Base-by-base conservation (phyloP, 2,329 filamentous ascomycete genomes). In the Cryphonectria naterciae region DNA sequence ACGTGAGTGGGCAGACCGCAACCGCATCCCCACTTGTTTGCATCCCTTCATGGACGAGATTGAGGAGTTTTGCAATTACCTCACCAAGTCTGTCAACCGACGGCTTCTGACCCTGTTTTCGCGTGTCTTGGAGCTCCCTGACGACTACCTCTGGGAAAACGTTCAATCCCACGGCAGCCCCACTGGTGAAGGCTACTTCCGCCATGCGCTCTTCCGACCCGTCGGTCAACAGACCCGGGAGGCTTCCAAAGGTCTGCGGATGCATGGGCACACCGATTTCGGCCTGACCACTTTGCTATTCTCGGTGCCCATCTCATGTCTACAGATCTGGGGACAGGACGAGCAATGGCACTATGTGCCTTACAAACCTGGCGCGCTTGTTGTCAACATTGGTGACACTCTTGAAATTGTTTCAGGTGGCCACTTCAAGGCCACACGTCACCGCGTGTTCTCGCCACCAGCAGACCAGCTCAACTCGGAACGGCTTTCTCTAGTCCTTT, bases 21-120 rank as follows among this genome's bases (percentile, higher is more conserved):
- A 80, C 64, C 86, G 82, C 10, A 54, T 81, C 0, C 85, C 85
- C 1, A 79, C 72, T n/a, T 86, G 84, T 65, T 75, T 85, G 1
- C 79, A 81, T 68, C 84, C 84, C 0, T 85, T 85, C 72, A 85
- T 85, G 83, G 84, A 85, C 71, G 84, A 85, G 73, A 84, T 85
- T 65, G 80, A 80, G 67, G 77, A 79, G 0, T 76, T 72, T 49
- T 72, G 70, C 65, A 70, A 82, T 75, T 86, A 85, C 73, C 76
- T 85, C n/a, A 85, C 82, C 19, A 78, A 82, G 61, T 85, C 82
- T 0, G 83, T 85, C 25, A 85, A 85, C 75, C 79, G 82, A 5
- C 77, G 83, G 2, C 77, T 82, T 4, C 74, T 82, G 13, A 79
- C 74, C 4, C 78, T 85, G 15, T 80, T 84, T 58, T 83, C 82